phyloP scores from a whole-genome alignment of 2,329 filamentous ascomycete genomes.

The Ophidiomyces ophidiicola region DNA sequence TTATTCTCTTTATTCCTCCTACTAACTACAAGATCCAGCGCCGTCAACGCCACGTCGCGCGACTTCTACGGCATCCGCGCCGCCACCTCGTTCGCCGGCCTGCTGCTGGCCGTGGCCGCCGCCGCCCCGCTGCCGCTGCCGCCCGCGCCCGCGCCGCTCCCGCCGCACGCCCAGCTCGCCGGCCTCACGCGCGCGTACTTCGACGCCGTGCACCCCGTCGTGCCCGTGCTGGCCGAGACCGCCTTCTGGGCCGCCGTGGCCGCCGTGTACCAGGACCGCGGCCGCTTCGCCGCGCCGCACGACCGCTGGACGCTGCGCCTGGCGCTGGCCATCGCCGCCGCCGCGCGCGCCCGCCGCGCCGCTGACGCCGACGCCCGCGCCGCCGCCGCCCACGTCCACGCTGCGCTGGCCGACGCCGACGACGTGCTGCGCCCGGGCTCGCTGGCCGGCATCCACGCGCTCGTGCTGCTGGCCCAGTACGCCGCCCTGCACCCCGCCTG shows the following conservation, averaged over 20 bases:
- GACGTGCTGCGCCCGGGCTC: conserved; percentile 75
- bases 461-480: conserved; percentile 77
- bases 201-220: conserved; percentile 63
- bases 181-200: conserved; percentile 72
- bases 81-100: conserved; percentile 82
- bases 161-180: conserved; percentile 57
- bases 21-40: conserved; percentile 40
- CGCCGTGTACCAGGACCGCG: conserved; percentile 62
- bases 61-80: conserved; percentile 83
- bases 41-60: conserved; percentile 84
- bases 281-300: conserved; percentile 48
- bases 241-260: conserved; percentile 66
- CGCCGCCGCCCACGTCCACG: conserved; percentile 48
- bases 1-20: background rate
- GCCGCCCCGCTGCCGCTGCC: conserved; percentile 59
- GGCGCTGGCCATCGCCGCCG: conserved; percentile 72
- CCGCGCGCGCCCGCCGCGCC: conserved; percentile 55
- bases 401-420: conserved; percentile 66
- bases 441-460: conserved; percentile 71
- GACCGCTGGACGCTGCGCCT: conserved; percentile 83
- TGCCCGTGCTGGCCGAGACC: conserved; percentile 73
- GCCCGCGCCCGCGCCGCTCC: conserved; percentile 42
- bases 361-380: conserved; percentile 52
- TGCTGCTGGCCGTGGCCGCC: conserved; percentile 71
- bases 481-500: conserved; percentile 79